Evolutionary conservation across 1,284 basidiomycete genomes (phyloP), one percentile per base, ranked within the genome.

Genomic region (Sanghuangporus weigelae): DNA sequence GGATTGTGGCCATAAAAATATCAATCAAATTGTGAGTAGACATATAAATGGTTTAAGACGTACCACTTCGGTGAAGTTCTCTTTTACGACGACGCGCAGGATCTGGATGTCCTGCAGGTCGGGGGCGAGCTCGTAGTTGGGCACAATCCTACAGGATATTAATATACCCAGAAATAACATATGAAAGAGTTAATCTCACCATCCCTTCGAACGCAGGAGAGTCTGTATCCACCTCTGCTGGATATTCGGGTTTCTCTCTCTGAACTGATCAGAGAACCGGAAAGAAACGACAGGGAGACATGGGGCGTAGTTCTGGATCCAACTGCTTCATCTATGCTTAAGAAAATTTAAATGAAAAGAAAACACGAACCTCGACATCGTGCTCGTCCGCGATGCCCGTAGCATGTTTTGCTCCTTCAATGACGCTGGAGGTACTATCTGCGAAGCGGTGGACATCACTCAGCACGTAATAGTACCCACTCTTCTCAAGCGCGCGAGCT

Each of bases 211-310:
- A 56, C 93, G 80, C 31, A 95, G 76, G 2, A 93, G 78, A 0
- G 84, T 88, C 72, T 98, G 96, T 49, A 98, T 86, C 93, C 94
- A 96, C 66, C 84, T 84, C 75, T 98, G 96, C 74, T 95, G 81
- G 53, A 95, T 72, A 36, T 89, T 81, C 0, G 93, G 92, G 71
- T 93, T 75, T 63, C 88, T 74, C 66, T 81, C 61, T 72, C 86
- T 81, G 79, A 93, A 91, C 14, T 80, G 76, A 71, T 97, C 89
- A 0, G 89, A 89, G 80, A 97, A 96, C 57, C 87, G 83, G 87
- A 98, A 98, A 0, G 93, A 79, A 0, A 98, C 93, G 14, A 98
- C 95, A 3, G 96, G 96, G 21, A 98, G 79, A 2, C 93, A 93
- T 2, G 92, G 84, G 5, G 77, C 72, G 73, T 95, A 96, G 50